Evolutionary conservation across 306 rosid genomes (phyloP).

Genomic region (Inga laurina): DNA sequence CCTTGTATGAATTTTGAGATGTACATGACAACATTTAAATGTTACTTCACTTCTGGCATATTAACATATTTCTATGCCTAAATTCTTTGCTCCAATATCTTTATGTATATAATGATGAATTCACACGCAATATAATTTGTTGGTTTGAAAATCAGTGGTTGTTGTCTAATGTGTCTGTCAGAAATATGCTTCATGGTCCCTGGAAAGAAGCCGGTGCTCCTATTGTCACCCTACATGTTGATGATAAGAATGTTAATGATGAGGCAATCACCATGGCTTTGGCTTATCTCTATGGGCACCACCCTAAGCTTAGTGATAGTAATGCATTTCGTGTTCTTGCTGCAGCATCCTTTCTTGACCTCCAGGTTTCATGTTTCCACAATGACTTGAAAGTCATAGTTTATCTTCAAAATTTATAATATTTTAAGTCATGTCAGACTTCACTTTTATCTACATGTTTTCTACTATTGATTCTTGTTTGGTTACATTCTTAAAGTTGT

Average conservation of each 20-base stretch:
- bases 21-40: neutral
- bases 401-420: neutral
- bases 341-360: conserved; percentile 98
- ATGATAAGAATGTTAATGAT: conserved; percentile 85
- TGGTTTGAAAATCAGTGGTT: neutral
- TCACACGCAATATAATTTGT: neutral
- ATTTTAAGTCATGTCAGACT: neutral
- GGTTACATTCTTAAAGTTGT: conserved; percentile 11
- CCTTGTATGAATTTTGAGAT: neutral
- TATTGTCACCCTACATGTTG: conserved; percentile 66
- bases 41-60: neutral
- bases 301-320: conserved; percentile 83
- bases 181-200: conserved; percentile 99
- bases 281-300: conserved; percentile 92
- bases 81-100: neutral
- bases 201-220: conserved; percentile 99
- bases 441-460: neutral
- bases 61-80: neutral
- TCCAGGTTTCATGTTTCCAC: conserved; percentile 65
- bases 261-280: conserved; percentile 90
- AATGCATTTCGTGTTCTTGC: conserved; percentile 97
- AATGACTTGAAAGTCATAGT: conserved; percentile 13
- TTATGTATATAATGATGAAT: neutral
- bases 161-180: conserved; percentile 33
- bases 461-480: conserved; percentile 6